Conservation (phyloP, 2,329 filamentous ascomycete genomes). For the Fusarium devonianum region DNA sequence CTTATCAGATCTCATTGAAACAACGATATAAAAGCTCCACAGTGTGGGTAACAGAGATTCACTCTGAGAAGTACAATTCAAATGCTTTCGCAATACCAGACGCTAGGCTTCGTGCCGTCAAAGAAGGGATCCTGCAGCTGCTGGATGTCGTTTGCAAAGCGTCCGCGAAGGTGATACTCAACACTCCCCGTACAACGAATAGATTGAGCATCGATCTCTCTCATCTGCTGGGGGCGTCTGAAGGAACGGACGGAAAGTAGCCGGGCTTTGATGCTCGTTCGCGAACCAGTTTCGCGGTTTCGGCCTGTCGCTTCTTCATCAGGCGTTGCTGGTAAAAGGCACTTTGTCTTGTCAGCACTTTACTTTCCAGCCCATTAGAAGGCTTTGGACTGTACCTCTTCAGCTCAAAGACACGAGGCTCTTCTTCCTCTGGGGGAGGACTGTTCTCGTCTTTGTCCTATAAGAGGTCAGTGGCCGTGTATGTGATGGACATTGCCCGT, state of each 20-base stretch:
- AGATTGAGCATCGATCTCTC: background rate
- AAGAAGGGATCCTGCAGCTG: no score
- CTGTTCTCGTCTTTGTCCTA: conserved; percentile 35
- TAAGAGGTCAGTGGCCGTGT: background rate
- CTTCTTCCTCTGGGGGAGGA: conserved; percentile 52
- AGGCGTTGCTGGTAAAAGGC: conserved; percentile 87
- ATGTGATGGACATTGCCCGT: no score
- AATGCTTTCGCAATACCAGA: no score
- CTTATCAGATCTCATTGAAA: no score
- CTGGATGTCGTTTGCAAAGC: no score
- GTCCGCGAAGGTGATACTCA: background rate
- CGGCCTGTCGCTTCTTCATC: conserved; percentile 66
- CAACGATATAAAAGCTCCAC: no score
- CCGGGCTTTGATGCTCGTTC: conserved; percentile 80
- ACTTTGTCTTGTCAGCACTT: conserved; percentile 51
- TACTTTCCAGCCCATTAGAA: background rate
- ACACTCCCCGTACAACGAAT: background rate
- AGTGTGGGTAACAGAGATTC: no score
- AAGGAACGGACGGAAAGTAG: conserved; percentile 86
- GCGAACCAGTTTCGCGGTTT: conserved; percentile 74
- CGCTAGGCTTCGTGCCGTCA: no score
- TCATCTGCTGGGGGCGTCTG: conserved; percentile 55
- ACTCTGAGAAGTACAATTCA: no score
- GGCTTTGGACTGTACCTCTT: conserved; percentile 66
- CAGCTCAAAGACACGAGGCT: conserved; percentile 82